Evolutionary conservation across 805 yeast species (phyloP).

Genomic region (Kregervanrija fluxuum): DNA sequence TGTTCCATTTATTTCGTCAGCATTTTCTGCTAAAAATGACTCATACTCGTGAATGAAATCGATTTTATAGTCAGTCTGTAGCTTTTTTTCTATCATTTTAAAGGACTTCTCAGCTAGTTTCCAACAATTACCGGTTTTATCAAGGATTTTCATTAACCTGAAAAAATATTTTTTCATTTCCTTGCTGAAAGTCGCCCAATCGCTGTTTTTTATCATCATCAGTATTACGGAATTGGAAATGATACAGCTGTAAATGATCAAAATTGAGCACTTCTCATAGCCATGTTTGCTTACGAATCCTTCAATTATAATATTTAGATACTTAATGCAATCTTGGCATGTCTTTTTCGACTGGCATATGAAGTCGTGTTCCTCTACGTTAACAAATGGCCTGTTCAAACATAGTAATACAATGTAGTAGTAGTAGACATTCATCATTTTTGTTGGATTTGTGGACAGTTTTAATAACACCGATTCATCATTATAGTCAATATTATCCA

Average conservation of each 20-base stretch:
- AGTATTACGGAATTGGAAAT: constrained; percentile 17
- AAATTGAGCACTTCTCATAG: constrained; percentile 34
- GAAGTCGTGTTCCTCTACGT: constrained; percentile 27
- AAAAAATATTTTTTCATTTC: constrained; percentile 28
- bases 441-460: constrained; percentile 34
- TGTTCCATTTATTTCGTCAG: too few species aligned
- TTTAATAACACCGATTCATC: too few species aligned
- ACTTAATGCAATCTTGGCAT: constrained; percentile 24
- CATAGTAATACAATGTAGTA: constrained; percentile 54
- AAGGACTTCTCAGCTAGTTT: constrained; percentile 39
- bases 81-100: constrained; percentile 31
- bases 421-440: constrained; percentile 45
- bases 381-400: constrained; percentile 48
- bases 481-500: too few species aligned
- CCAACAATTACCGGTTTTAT: constrained; percentile 40
- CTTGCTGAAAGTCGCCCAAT: not conserved
- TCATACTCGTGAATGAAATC: constrained; percentile 10
- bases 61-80: constrained; percentile 15
- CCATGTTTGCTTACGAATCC: constrained; percentile 35
- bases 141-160: constrained; percentile 34
- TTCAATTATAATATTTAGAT: constrained; percentile 32
- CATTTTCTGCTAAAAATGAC: not conserved
- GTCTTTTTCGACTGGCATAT: not conserved
- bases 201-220: not conserved
- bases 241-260: constrained; percentile 41